Base-by-base conservation (phyloP, 2,329 filamentous ascomycete genomes). In the Geosmithia morbida region DNA sequence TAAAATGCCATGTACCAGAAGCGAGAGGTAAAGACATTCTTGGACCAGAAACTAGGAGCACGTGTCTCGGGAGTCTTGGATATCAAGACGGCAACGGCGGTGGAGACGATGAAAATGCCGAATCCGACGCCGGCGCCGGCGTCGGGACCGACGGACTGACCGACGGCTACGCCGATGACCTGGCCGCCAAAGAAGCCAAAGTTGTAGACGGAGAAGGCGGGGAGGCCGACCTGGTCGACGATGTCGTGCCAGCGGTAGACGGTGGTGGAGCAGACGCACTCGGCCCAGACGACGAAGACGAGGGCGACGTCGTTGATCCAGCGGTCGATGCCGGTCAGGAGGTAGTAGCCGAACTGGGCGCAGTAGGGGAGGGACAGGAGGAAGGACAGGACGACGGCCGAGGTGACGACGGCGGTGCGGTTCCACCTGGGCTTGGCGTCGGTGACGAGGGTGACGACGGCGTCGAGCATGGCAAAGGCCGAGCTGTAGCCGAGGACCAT, bases 1-100 rank as follows among this genome's bases (percentile, higher is more conserved):
- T 76, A 77, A 48, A 73, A 73, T 0, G 59, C 57, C 37, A 73
- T 53, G 46, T 68, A 76, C 68, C 71, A 77, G 47, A 75, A 66
- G 5, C 62, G 64, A 42, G 58, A 58, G 0, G 66, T 44, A 11
- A 67, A 51, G 0, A 50, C n/a, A 29, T 63, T 70, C 0, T 52
- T 53, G 0, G 60, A 60, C 62, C 67, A 74, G 54, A 73, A 67
- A 0, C 60, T 53, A 0, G 70, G 60, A 3, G 68, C 43, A 14
- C 49, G 50, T 7, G 54, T 49, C 30, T 58, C 54, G 1, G 70
- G 69, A 1, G 57, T 62, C 20, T 58, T 63, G 3, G 65, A 60
- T 10, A 68, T 49, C 2, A 63, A 4, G 2, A 61, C 48, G 3
- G 69, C 59, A 3, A 54, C 43, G 11, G 65, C 44, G 0, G 61